Conservation (phyloP, 164 flowering plant genomes). For the Tetrastigma voinierianum region DNA sequence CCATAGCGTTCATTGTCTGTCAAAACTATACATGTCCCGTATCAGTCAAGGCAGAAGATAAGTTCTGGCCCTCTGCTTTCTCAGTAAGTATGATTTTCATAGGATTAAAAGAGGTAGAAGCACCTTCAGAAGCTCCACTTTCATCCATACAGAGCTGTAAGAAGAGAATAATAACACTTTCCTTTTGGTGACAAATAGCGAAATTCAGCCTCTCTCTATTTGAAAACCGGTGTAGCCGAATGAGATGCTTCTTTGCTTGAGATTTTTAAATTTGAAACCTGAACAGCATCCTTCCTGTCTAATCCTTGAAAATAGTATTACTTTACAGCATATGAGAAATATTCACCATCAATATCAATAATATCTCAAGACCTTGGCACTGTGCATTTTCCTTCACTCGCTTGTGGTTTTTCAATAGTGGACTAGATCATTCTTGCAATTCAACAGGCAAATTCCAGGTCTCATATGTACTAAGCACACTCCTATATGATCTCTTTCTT, state of each 20-base stretch:
- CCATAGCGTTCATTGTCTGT: conserved; percentile 9
- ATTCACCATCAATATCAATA: conserved; percentile 27
- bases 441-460: background rate
- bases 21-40: conserved; percentile 7
- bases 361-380: conserved; percentile 1
- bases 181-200: conserved; percentile 49
- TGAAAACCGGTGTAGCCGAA: conserved; percentile 45
- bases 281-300: background rate
- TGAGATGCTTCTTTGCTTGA: conserved; percentile 52
- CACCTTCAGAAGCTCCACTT: conserved; percentile 1
- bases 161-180: conserved; percentile 39
- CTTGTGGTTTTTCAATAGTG: conserved; percentile 3
- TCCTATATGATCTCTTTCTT: conserved; percentile 8
- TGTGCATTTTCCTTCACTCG: background rate
- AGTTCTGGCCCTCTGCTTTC: conserved; percentile 8
- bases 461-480: conserved; percentile 10
- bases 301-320: conserved; percentile 21
- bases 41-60: conserved; percentile 1
- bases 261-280: conserved; percentile 12
- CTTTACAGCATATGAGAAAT: conserved; percentile 52
- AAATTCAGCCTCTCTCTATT: conserved; percentile 18
- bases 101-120: background rate
- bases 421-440: too few species aligned
- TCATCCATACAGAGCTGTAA: conserved; percentile 36
- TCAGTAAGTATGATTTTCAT: background rate